Conservation (phyloP, 1,284 basidiomycete species). For the Xanthoconium separans region DNA sequence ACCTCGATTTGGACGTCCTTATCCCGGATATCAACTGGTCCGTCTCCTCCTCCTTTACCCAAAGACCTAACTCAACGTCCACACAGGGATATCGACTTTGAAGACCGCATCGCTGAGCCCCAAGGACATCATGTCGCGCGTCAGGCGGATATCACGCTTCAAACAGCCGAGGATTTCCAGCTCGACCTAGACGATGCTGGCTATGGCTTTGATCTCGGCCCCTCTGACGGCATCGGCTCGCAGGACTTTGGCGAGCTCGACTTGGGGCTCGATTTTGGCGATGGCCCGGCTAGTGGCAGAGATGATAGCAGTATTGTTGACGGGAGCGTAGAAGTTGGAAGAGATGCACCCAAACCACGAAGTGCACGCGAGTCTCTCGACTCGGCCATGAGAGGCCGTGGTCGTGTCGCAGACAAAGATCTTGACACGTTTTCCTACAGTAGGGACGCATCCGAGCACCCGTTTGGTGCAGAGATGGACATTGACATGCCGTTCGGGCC, state of each 20-base stretch:
- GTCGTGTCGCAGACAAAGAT: constrained; percentile 44
- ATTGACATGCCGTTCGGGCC: constrained; percentile 57
- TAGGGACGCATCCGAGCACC: constrained; percentile 62
- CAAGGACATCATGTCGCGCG: constrained; percentile 79
- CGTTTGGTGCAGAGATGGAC: constrained; percentile 59
- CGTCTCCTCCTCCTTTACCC: constrained; percentile 10
- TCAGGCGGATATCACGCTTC: constrained; percentile 81
- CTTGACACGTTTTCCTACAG: constrained; percentile 61
- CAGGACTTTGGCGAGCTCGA: constrained; percentile 79
- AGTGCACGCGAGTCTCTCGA: constrained; percentile 55
- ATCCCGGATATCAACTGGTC: constrained; percentile 82
- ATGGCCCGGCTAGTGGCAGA: constrained; percentile 42
- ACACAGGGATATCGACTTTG: constrained; percentile 72
- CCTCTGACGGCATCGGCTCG: constrained; percentile 80
- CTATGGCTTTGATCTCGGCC: constrained; percentile 68
- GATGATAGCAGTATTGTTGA: constrained; percentile 49
- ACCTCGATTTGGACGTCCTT: constrained; percentile 76
- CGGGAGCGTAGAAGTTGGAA: constrained; percentile 71
- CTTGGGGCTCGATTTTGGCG: constrained; percentile 71
- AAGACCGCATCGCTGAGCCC: constrained; percentile 62
- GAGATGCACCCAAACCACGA: constrained; percentile 58
- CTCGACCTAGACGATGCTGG: constrained; percentile 59
- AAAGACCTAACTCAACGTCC: constrained; percentile 2
- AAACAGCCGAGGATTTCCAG: constrained; percentile 65
- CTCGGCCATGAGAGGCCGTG: constrained; percentile 53